Evolutionary conservation across 805 yeast genomes (phyloP).

Genomic region (Spathaspora boniae): DNA sequence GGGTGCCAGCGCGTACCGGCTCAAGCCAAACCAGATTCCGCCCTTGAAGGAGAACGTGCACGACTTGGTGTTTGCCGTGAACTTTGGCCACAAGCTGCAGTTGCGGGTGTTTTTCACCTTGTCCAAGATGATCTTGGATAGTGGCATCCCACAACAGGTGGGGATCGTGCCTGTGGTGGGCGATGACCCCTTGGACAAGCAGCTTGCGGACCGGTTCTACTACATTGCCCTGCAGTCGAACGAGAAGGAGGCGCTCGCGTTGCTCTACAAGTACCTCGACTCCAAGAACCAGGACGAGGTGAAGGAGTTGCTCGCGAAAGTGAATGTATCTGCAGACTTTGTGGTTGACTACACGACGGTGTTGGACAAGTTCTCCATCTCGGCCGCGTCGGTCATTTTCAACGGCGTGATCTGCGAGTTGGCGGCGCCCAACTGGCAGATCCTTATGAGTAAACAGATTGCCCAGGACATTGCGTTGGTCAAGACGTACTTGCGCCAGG

Average conservation of each 20-base stretch:
- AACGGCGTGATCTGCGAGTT: constrained; percentile 69
- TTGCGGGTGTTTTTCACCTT: constrained; percentile 48
- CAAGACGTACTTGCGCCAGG: constrained; percentile 21
- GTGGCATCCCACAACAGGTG: constrained; percentile 70
- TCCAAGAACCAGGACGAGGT: constrained; percentile 22
- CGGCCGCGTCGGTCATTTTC: constrained; percentile 52
- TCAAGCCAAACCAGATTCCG: constrained; percentile 61
- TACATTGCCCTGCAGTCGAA: constrained; percentile 28
- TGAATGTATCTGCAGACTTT: constrained; percentile 16
- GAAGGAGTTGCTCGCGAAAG: constrained; percentile 16
- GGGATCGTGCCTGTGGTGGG: constrained; percentile 71
- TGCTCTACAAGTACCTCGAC: constrained; percentile 35
- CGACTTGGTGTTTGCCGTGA: constrained; percentile 66
- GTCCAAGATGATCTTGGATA: constrained; percentile 46
- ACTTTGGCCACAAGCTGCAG: constrained; percentile 52
- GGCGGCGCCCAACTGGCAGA: constrained; percentile 51
- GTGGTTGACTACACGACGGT: constrained; percentile 18
- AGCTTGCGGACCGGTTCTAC: constrained; percentile 31
- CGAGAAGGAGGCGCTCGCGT: constrained; percentile 35
- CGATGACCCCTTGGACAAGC: constrained; percentile 22
- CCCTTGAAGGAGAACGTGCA: constrained; percentile 70
- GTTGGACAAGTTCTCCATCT: constrained; percentile 32
- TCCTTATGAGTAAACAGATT: constrained; percentile 48
- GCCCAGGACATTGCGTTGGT: constrained; percentile 47
- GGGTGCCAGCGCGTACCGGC: constrained; percentile 11